These are phyloP conservation scores for Casuarina cunninghamiana DNA, from an alignment of 306 rosid genomes.

Conservation along the genomic window DNA sequence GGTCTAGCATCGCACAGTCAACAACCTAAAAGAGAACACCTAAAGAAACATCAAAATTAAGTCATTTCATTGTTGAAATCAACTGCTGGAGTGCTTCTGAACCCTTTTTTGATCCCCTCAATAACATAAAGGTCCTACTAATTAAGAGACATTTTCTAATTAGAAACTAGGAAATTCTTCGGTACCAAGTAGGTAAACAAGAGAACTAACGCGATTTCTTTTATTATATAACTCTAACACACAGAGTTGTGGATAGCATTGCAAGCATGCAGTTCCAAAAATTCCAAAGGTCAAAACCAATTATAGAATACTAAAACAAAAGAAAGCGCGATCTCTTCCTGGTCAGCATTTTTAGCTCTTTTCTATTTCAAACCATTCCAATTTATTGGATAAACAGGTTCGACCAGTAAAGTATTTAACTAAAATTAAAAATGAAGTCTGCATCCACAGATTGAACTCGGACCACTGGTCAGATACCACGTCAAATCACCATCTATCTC, in stretches of 20 bases:
- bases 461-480: too few relatives aligned
- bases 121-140: background rate
- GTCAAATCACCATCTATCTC: too few relatives aligned
- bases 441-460: too few relatives aligned
- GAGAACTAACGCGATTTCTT: background rate
- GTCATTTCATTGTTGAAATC: background rate
- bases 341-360: constrained; percentile 10
- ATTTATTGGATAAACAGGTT: background rate
- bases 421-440: too few relatives aligned
- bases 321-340: background rate
- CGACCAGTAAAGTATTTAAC: too few relatives aligned
- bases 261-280: constrained; percentile 1
- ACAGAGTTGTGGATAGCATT: background rate
- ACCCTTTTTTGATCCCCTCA: background rate
- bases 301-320: background rate
- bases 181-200: background rate
- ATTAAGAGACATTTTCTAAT: background rate
- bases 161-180: background rate
- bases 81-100: background rate
- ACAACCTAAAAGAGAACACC: background rate
- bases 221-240: background rate
- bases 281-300: background rate
- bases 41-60: background rate
- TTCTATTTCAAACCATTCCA: background rate
- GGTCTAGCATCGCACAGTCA: background rate